Evolutionary conservation across 2,329 filamentous ascomycete genomes (phyloP), one percentile per base, ranked within the genome.

Genomic region (Zasmidium angulare): DNA sequence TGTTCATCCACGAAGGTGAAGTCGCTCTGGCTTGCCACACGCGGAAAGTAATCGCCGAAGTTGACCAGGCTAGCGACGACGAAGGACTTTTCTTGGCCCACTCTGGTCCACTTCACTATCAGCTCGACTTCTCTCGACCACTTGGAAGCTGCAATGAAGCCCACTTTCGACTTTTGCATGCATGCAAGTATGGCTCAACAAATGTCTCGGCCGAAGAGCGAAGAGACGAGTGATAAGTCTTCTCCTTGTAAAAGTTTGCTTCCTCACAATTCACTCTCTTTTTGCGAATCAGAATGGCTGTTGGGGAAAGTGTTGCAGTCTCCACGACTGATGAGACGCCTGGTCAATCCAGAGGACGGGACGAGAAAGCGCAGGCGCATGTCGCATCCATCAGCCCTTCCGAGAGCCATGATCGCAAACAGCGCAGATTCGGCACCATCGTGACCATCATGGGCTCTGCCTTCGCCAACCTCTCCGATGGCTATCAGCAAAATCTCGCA

Each of bases 391-490:
- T 10, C 40, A 48, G 26, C 26, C 55, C 21, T 49, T 22, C 29
- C 4, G 43, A 49, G 11, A 17, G 7, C 23, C 51, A 56, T 20
- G 14, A 26, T 12, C 26, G 40, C 0, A 46, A 29, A 2, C 29
- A 46, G 9, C 56, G 56, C n/a, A 62, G 69, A 11, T 70, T 65
- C 7, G 70, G 68, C 0, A 74, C 72, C 17, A 62, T 65, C 50
- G 56, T 63, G 49, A 66, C 64, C 0, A 66, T 69, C 29, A 46
- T 68, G 36, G 59, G 65, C 54, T 62, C 59, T 46, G 70, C 70
- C 21, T 63, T 68, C 3, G 72, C 72, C 36, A 73, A 73, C 23
- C 66, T 74, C 49, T 72, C 70, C 2, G 72, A 74, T 58, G 72
- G 72, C 22, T 73, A 71, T 47, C 71, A 74, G 46, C 69, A 74